Percentiles rank a stretch among this genome's conserved stretches.
phyloP scores from a whole-genome alignment of 768 basidiomycete genomes.

The Leccinum subgranulosum region DNA sequence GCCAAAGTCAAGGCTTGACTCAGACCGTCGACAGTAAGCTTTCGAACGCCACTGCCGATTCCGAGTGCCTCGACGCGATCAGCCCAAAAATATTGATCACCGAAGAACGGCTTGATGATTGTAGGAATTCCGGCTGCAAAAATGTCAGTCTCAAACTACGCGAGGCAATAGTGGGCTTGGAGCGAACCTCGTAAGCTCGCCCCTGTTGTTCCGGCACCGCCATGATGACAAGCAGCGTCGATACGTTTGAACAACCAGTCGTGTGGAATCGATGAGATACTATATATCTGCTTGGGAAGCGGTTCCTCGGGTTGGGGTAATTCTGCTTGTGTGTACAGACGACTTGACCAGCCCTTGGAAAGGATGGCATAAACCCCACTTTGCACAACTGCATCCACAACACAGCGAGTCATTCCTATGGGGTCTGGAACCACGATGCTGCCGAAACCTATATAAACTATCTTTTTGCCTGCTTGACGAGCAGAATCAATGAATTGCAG shows the following conservation, averaged over 20 bases:
- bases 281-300: conserved; percentile 75
- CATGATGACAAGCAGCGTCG: conserved; percentile 97
- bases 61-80: conserved; percentile 97
- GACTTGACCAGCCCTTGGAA: conserved; percentile 98
- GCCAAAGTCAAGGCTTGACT: conserved; percentile 77
- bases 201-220: conserved; percentile 94
- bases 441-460: conserved; percentile 97
- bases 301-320: conserved; percentile 63
- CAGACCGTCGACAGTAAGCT: conserved; percentile 76
- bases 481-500: conserved; percentile 81
- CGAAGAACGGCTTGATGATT: conserved; percentile 96
- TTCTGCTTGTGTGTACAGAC: conserved; percentile 67
- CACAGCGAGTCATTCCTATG: conserved; percentile 84
- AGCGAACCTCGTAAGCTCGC: conserved; percentile 83
- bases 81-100: conserved; percentile 97
- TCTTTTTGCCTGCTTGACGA: conserved; percentile 71
- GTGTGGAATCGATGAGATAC: conserved; percentile 84
- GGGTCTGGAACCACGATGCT: conserved; percentile 97
- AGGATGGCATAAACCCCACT: conserved; percentile 91
- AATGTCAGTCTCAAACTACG: conserved; percentile 1
- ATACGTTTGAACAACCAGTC: conserved; percentile 95
- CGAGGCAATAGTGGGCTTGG: neutral
- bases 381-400: conserved; percentile 82
- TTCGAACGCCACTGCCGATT: conserved; percentile 83
- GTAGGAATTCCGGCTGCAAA: conserved; percentile 83